Evolutionary conservation across 345 rosid species (phyloP).

Genomic region (Boechera stricta): DNA sequence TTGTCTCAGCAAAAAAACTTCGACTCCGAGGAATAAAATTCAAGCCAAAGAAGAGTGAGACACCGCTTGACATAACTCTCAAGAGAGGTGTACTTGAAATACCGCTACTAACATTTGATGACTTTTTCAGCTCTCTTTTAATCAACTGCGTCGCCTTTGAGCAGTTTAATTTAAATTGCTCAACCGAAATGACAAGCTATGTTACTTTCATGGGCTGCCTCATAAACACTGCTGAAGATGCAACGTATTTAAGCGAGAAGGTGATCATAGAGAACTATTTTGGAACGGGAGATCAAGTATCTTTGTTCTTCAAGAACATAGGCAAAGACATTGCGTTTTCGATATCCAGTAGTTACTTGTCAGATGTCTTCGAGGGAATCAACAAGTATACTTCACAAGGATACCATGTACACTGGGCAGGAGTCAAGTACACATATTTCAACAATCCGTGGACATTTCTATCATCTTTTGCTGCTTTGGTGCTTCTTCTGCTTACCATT

Average conservation of each 20-base stretch:
- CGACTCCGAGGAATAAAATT: constrained; percentile 51
- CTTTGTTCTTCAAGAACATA: constrained; percentile 53
- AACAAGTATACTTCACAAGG: constrained; percentile 52
- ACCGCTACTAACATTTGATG: constrained; percentile 50
- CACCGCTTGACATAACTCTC: constrained; percentile 56
- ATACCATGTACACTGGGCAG: constrained; percentile 31
- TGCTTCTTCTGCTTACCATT: constrained; percentile 31
- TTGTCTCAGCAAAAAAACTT: constrained; percentile 55
- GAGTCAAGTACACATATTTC: constrained; percentile 25
- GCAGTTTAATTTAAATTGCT: constrained; percentile 50
- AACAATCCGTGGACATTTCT: constrained; percentile 21
- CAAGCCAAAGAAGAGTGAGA: constrained; percentile 38
- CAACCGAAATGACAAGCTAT: constrained; percentile 56
- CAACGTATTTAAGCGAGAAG: constrained; percentile 50
- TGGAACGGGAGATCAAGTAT: constrained; percentile 58
- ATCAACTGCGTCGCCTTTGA: constrained; percentile 62
- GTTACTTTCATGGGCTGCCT: constrained; percentile 61
- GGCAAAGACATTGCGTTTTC: constrained; percentile 56
- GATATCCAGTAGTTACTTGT: constrained; percentile 47
- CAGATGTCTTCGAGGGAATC: constrained; percentile 53
- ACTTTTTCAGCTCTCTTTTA: constrained; percentile 50
- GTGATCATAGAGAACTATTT: constrained; percentile 59
- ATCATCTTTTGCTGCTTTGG: constrained; percentile 14
- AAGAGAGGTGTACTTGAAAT: constrained; percentile 52
- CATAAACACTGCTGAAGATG: constrained; percentile 52